A percentile compares a stretch with the other conserved stretches of the same genome.
Evolutionary conservation across 768 basidiomycete genomes (phyloP).

Genomic region (Cyclocybe aegerita): DNA sequence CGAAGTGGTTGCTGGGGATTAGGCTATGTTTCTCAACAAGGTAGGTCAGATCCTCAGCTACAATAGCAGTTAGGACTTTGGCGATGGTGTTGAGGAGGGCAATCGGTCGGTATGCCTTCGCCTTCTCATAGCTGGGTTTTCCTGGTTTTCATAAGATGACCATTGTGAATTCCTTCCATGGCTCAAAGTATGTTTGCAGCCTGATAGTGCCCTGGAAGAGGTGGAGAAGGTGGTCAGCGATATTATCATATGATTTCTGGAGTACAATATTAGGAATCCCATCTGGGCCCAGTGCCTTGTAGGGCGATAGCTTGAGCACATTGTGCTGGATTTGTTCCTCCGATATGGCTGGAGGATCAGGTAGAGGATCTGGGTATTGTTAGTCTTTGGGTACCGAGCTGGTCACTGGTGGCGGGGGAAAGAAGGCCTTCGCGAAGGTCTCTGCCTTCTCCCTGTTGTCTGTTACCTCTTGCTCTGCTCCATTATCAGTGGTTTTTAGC

Average conservation of each 20-base stretch:
- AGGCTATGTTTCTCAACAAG: conserved; percentile 27
- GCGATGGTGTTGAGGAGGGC: conserved; percentile 30
- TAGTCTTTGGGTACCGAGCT: conserved; percentile 6
- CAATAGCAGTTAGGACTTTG: conserved; percentile 25
- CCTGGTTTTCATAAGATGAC: conserved; percentile 36
- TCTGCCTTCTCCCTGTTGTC: conserved; percentile 21
- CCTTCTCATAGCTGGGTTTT: conserved; percentile 27
- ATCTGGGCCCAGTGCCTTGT: conserved; percentile 30
- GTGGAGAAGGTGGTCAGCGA: conserved; percentile 17
- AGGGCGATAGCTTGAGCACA: conserved; percentile 25
- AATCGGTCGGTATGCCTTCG: conserved; percentile 37
- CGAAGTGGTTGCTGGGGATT: conserved; percentile 35
- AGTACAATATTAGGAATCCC: conserved; percentile 31
- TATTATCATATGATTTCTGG: conserved; percentile 13
- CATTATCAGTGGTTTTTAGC: conserved; percentile 7
- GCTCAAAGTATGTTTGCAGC: conserved; percentile 15
- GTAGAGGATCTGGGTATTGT: conserved; percentile 25
- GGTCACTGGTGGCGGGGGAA: conserved; percentile 15
- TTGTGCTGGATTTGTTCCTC: conserved; percentile 23
- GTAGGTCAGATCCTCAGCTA: conserved; percentile 20
- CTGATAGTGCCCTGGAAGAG: conserved; percentile 29
- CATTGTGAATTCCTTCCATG: conserved; percentile 24
- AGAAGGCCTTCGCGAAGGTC: conserved; percentile 25
- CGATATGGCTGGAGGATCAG: conserved; percentile 16
- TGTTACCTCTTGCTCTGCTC: not conserved